Evolutionary conservation across 2,329 filamentous ascomycete species (phyloP).

Genomic region (Tolypocladium album): DNA sequence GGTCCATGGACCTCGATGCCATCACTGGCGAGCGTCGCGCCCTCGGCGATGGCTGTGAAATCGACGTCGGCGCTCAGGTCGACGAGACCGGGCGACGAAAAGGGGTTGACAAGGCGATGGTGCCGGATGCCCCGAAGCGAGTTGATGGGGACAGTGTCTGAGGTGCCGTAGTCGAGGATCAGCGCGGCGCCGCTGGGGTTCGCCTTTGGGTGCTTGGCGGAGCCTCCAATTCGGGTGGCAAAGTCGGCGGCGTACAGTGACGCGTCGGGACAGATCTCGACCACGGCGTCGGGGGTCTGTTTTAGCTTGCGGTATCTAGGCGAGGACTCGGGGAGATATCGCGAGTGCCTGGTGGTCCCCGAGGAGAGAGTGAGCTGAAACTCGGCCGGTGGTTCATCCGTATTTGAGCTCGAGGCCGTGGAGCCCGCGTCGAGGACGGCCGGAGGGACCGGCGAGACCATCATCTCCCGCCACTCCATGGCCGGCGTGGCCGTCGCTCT

Average conservation of each 20-base stretch:
- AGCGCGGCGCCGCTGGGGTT: slow-evolving; percentile 72
- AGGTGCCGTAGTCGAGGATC: slow-evolving; percentile 90
- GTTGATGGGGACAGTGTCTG: slow-evolving; percentile 69
- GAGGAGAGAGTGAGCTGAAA: slow-evolving; percentile 79
- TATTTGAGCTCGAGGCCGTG: slow-evolving; percentile 27
- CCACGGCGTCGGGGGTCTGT: slow-evolving; percentile 53
- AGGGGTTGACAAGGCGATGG: slow-evolving; percentile 69
- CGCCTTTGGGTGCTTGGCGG: slow-evolving; percentile 40
- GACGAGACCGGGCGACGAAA: slow-evolving; percentile 68
- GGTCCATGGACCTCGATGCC: slow-evolving; percentile 89
- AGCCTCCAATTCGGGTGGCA: slow-evolving; percentile 72
- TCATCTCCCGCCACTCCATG: slow-evolving; percentile 70
- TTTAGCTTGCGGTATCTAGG: slow-evolving; percentile 69
- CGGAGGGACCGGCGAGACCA: slow-evolving; percentile 58
- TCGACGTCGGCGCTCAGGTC: slow-evolving; percentile 92
- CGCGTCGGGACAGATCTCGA: slow-evolving; percentile 87
- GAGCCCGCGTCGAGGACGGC: slow-evolving; percentile 43
- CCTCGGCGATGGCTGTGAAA: slow-evolving; percentile 76
- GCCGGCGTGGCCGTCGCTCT: slow-evolving; percentile 17
- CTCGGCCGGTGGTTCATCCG: slow-evolving; percentile 53
- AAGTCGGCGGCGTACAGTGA: slow-evolving; percentile 73
- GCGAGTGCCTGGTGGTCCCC: slow-evolving; percentile 66
- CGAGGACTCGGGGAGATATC: slow-evolving; percentile 75
- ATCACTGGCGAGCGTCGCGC: slow-evolving; percentile 62
- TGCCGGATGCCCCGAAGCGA: slow-evolving; percentile 79